Conservation (phyloP, 2,329 filamentous ascomycete genomes). For the Fusarium subtropicale region DNA sequence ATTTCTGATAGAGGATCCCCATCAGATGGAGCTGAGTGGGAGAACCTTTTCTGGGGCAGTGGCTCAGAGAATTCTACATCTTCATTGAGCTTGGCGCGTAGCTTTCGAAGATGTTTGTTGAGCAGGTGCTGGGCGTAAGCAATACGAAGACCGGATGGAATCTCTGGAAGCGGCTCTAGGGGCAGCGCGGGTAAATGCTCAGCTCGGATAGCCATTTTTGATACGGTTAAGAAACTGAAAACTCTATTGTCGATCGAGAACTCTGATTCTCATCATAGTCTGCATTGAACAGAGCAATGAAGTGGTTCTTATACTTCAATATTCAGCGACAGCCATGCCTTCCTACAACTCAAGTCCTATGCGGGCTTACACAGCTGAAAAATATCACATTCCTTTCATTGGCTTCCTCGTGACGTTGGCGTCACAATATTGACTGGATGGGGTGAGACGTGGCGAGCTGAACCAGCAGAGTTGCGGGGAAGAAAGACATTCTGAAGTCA, state of each 20-base stretch:
- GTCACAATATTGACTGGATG: not conserved
- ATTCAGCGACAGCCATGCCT: rapidly evolving
- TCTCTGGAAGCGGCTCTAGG: not conserved
- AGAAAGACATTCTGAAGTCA: rapidly evolving
- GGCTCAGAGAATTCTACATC: not conserved
- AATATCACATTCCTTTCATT: constrained; percentile 7
- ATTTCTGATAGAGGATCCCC: not conserved
- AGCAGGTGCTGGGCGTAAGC: constrained; percentile 15
- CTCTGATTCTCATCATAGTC: too few relatives aligned
- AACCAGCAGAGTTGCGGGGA: not conserved
- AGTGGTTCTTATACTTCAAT: not conserved
- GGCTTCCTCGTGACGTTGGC: not conserved
- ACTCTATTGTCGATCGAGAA: too few relatives aligned
- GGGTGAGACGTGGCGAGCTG: constrained; percentile 9
- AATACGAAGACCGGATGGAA: constrained; percentile 1
- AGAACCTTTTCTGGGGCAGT: not conserved
- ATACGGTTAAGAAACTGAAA: rapidly evolving
- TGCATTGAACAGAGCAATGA: too few relatives aligned
- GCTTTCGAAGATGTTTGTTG: not conserved
- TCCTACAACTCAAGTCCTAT: not conserved
- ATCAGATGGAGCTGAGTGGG: not conserved
- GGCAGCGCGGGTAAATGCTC: constrained; percentile 4
- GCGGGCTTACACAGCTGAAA: constrained; percentile 5
- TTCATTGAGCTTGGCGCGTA: not conserved
- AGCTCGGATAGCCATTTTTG: constrained; percentile 9